Base-by-base conservation (phyloP, 371 early-diverging fungal species). In the Syncephalastrum sp. region DNA sequence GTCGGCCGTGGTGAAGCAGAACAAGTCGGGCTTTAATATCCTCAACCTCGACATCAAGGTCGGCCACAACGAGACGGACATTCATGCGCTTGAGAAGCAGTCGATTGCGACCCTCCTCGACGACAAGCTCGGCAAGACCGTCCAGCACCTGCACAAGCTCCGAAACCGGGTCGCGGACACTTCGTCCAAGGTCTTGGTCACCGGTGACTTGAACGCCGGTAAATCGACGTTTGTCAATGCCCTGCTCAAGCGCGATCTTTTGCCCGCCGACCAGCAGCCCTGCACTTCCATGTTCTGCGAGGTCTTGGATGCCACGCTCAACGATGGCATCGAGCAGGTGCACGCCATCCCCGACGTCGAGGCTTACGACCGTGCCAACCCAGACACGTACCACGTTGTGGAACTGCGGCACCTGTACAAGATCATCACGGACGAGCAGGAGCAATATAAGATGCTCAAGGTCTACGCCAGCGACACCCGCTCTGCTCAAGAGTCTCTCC, bases 151-250 rank as follows among this genome's bases (percentile, higher is more conserved):
- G 21, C 88, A 90, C 55, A 88, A 86, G 50, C 84, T 99, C 15
- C 66, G 84, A 38, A 76, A 77, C 21, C 88, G 99, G 25, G 89
- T 97, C 12, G 77, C 83, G 14, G 99, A 99, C 77, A 91, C 87
- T 27, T 89, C 91, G 19, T 94, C 93, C 56, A 91, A 91, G 72
- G 92, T 99, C 4, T 76, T 99, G 24, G 95, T 98, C 42, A 96
- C 98, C 3, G 99, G 99, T 52, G 99, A 99, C 68, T 72, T 99
- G 57, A 99, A 99, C 62, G 91, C 96, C 13, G 99, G 99, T 47
- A 99, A 99, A 77, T 87, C 88, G 24, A 96, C 98, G 1, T 89
- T 99, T 62, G 94, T 99, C 51, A 99, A 99, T 67, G 94, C 99
- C 23, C 70, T 99, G 43, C 72, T 99, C 57, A 86, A 93, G 50